Percentiles rank a stretch among this genome's conserved stretches.
phyloP scores from a whole-genome alignment of 345 rosid species.

The Lumnitzera littorea region DNA sequence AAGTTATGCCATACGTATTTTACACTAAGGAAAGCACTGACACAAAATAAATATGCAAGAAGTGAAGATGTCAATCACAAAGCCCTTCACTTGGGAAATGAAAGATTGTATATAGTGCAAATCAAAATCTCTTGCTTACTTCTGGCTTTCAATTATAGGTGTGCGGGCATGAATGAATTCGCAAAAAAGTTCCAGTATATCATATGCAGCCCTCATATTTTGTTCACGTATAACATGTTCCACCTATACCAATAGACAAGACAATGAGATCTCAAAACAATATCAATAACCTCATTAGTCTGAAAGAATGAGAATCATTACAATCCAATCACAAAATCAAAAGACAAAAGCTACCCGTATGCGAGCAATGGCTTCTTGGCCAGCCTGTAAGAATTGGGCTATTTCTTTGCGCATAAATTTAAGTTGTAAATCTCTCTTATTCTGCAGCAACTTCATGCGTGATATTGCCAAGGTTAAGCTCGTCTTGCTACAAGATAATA shows the following conservation, averaged over 20 bases:
- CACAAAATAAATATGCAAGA: too few relatives aligned
- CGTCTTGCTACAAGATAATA: conserved; percentile 57
- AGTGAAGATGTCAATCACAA: too few relatives aligned
- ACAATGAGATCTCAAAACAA: not conserved
- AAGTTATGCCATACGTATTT: too few relatives aligned
- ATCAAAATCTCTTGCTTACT: conserved; percentile 31
- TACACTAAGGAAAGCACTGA: too few relatives aligned
- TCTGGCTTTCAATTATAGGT: conserved; percentile 75
- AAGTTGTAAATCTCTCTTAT: conserved; percentile 89
- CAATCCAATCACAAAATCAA: too few relatives aligned
- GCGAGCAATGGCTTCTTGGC: conserved; percentile 92
- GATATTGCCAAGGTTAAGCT: conserved; percentile 68
- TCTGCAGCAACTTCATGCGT: conserved; percentile 79
- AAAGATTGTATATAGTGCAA: not conserved
- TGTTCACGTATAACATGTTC: conserved; percentile 92
- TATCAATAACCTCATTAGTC: not conserved
- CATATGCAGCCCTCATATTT: conserved; percentile 78
- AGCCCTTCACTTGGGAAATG: too few relatives aligned
- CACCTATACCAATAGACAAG: conserved; percentile 39
- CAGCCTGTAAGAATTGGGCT: conserved; percentile 87
- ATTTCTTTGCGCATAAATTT: conserved; percentile 90
- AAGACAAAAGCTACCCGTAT: conserved; percentile 42
- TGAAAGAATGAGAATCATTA: not conserved
- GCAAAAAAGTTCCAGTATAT: conserved; percentile 81
- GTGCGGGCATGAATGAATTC: conserved; percentile 85